These are phyloP conservation scores for Coelastrella sp. DNA, from an alignment of 139 green algal genomes.

Conservation along the genomic window DNA sequence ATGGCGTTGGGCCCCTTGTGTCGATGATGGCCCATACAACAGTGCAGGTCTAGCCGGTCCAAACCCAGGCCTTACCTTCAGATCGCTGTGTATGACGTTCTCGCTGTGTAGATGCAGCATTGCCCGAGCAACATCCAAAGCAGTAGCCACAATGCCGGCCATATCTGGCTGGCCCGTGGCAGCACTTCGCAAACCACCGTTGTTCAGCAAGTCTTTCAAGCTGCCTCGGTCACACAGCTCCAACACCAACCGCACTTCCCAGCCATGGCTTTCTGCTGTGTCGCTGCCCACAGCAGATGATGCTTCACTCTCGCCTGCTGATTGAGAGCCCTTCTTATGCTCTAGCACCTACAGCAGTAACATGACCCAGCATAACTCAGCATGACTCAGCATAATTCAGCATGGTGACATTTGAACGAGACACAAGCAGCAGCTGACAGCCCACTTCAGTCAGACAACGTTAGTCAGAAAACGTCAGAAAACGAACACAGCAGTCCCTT, in stretches of 20 bases:
- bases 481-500: too few relatives aligned
- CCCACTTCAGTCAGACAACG: too few relatives aligned
- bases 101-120: slow-evolving; percentile 65
- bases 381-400: too few relatives aligned
- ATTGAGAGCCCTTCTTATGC: neutral
- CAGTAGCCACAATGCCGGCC: slow-evolving; percentile 47
- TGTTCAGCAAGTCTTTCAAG: slow-evolving; percentile 51
- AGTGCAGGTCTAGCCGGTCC: too few relatives aligned
- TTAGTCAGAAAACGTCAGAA: too few relatives aligned
- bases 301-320: neutral
- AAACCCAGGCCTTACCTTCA: slow-evolving; percentile 51
- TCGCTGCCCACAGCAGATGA: neutral
- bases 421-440: too few relatives aligned
- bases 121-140: slow-evolving; percentile 56
- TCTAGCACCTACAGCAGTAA: neutral
- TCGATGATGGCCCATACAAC: neutral
- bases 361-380: neutral
- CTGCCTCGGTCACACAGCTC: slow-evolving; percentile 64
- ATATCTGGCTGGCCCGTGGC: slow-evolving; percentile 38
- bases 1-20: too few relatives aligned
- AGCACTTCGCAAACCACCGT: neutral
- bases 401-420: too few relatives aligned
- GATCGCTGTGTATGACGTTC: slow-evolving; percentile 62
- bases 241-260: slow-evolving; percentile 59
- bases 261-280: slow-evolving; percentile 1